Base-by-base conservation (phyloP, 2,329 filamentous ascomycete genomes). In the Lachnellula willkommii region DNA sequence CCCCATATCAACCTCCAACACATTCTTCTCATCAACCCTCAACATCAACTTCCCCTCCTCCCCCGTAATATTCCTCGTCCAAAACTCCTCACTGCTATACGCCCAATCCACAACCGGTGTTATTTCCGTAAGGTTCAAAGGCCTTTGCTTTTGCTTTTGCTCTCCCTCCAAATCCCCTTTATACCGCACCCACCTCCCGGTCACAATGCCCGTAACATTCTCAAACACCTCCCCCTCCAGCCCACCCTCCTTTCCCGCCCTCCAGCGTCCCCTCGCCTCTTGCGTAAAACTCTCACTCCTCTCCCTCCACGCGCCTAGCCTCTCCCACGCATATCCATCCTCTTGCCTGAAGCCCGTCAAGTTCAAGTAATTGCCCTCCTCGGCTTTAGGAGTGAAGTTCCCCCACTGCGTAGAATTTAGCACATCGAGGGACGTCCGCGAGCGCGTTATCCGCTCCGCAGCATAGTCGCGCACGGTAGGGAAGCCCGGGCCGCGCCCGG, bases 31-130 rank as follows among this genome's bases (percentile, higher is more conserved):
- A 24, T 82, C 81, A 47, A 95, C 74, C 53, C 85, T 81, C 55
- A 96, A 68, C 58, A 85, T 79, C 58, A 95, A 79, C 58, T 80
- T 84, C 14, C 90, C 90, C 49, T 82, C 77, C 2, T 71, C 68
- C 1, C 90, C 89, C 0, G 91, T 96, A 56, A 95, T 78, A 70
- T 96, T 96, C 60, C 89, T 82, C 26, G 82, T 82, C 80, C 89
- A 96, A 14, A 84, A 79, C 28, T 75, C 73, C 48, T 66, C 60
- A 40, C 63, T 45, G 79, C 77, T 53, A 71, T 70, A 28, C 68
- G 76, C 78, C 77, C 91, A 95, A 45, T 83, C 80, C 58, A 88
- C 79, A 12, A 76, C 79, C 1, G 85, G 83, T 12, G 82, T 79
- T 58, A 88, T 83, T 12, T 78, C 78, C 35, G 82, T 85, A 46